These are phyloP conservation scores for Papilionanthe hybrid DNA, from an alignment of 116 monocot genomes.

Conservation along the genomic window DNA sequence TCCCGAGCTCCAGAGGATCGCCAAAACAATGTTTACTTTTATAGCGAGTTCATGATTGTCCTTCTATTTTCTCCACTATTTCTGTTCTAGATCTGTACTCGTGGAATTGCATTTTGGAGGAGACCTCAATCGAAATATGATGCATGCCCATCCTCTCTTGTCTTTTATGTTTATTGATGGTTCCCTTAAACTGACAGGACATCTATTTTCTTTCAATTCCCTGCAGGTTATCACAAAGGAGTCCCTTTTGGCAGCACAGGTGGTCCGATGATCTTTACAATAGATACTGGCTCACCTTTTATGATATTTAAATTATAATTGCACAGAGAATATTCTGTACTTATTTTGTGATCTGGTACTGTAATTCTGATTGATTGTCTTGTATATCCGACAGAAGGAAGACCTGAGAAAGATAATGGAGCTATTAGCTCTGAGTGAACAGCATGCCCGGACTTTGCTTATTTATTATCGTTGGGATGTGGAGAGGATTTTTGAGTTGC, in stretches of 20 bases:
- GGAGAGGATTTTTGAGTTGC: slow-evolving; percentile 55
- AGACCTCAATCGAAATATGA: neutral
- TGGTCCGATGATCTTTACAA: slow-evolving; percentile 8
- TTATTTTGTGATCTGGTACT: neutral
- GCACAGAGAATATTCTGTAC: neutral
- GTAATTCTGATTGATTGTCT: slow-evolving; percentile 7
- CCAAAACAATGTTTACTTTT: neutral
- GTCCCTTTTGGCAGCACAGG: slow-evolving; percentile 69
- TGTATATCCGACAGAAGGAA: slow-evolving; percentile 33
- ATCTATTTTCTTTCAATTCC: neutral
- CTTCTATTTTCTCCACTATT: neutral
- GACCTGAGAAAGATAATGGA: slow-evolving; percentile 67
- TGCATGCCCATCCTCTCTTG: neutral
- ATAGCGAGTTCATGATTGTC: neutral
- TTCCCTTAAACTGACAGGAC: neutral
- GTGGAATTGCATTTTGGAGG: neutral
- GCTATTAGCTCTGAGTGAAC: slow-evolving; percentile 45
- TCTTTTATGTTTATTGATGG: neutral
- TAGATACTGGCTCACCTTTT: neutral
- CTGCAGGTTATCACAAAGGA: slow-evolving; percentile 63
- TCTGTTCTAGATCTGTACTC: neutral
- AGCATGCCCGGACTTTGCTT: slow-evolving; percentile 60
- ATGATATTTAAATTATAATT: neutral
- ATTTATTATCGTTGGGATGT: slow-evolving; percentile 79
- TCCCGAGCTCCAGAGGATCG: neutral